These are phyloP conservation scores for Cudoniella acicularis DNA, from an alignment of 495 filamentous ascomycete species.

Conservation along the genomic window DNA sequence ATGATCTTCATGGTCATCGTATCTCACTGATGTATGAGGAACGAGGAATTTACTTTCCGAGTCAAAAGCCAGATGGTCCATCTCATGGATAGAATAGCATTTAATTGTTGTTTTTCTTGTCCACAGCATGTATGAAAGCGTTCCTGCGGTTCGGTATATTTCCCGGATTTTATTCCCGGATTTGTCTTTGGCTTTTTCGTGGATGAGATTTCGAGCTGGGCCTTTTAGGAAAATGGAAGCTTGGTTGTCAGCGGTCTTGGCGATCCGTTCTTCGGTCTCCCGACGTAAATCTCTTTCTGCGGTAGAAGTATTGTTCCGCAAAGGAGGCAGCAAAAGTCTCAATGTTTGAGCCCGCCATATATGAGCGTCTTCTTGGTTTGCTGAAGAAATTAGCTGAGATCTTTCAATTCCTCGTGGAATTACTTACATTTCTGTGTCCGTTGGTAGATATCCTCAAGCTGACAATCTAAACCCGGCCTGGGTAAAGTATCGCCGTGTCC, in stretches of 20 bases:
- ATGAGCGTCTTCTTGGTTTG: slow-evolving; percentile 10
- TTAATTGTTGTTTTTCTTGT: slow-evolving; percentile 2
- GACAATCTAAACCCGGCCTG: background rate
- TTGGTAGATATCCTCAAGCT: background rate
- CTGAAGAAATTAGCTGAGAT: background rate
- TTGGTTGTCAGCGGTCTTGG: background rate
- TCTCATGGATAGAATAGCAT: background rate
- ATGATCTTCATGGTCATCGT: slow-evolving; percentile 8
- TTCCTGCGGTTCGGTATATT: background rate
- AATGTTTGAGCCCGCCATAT: slow-evolving; percentile 15
- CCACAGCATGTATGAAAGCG: slow-evolving; percentile 10
- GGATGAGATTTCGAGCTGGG: background rate
- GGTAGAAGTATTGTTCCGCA: background rate
- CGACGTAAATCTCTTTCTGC: background rate
- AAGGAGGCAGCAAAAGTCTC: slow-evolving; percentile 6
- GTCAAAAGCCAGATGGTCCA: slow-evolving; percentile 7
- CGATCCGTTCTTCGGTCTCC: background rate
- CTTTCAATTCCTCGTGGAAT: background rate
- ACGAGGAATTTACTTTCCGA: background rate
- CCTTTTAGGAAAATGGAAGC: background rate
- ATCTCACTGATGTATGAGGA: slow-evolving; percentile 4
- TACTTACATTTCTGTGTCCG: background rate
- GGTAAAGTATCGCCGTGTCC: background rate
- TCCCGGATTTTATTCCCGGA: background rate
- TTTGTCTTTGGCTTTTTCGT: background rate